phyloP scores from a whole-genome alignment of 2,329 filamentous ascomycete genomes.

The Colletotrichum agaves region DNA sequence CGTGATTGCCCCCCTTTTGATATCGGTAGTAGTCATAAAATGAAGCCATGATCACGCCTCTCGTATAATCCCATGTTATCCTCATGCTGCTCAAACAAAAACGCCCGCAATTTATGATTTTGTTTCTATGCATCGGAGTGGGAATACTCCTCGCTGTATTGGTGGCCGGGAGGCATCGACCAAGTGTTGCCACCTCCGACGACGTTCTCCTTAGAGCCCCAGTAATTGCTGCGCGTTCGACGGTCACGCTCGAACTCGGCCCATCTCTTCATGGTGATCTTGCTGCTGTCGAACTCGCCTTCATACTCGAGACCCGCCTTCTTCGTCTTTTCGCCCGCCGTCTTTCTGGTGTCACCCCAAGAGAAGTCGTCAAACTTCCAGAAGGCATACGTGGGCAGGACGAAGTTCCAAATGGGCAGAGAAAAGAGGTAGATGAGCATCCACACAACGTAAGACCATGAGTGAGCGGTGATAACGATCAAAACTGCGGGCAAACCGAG shows the following conservation, averaged over 20 bases:
- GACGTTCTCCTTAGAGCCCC: conserved; percentile 64
- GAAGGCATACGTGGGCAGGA: conserved; percentile 92
- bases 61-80: conserved; percentile 32
- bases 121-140: conserved; percentile 57
- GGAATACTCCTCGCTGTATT: conserved; percentile 66
- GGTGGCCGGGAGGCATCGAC: conserved; percentile 55
- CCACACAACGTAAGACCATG: conserved; percentile 91
- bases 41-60: conserved; percentile 27
- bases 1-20: conserved; percentile 7
- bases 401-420: conserved; percentile 96
- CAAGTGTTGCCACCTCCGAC: conserved; percentile 54
- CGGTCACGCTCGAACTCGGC: conserved; percentile 87
- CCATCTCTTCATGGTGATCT: conserved; percentile 99
- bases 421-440: conserved; percentile 96
- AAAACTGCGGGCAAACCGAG: conserved; percentile 92
- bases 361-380: conserved; percentile 99
- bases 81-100: conserved; percentile 32
- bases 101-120: conserved; percentile 27
- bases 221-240: conserved; percentile 61
- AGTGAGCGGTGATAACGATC: conserved; percentile 93
- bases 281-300: conserved; percentile 97
- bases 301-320: conserved; percentile 88
- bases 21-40: conserved; percentile 14
- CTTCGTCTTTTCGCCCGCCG: conserved; percentile 87
- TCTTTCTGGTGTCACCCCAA: conserved; percentile 98